A percentile compares a stretch with the other conserved stretches of the same genome.
Conservation (phyloP, 352 stramenopile species). For the Pythium diclinum region DNA sequence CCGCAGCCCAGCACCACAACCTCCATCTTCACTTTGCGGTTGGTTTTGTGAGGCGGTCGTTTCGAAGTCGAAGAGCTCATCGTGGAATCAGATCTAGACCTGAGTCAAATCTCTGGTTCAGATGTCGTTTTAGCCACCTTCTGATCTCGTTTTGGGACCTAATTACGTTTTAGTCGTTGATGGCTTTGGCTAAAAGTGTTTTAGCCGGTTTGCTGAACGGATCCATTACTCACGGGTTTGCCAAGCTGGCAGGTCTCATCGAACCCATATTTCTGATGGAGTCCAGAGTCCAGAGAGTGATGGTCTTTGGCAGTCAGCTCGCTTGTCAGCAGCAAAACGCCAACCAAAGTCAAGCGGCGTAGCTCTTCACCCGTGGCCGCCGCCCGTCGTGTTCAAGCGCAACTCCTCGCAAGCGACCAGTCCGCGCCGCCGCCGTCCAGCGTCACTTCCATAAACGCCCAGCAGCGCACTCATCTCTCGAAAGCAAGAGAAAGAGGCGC, state of each 20-base stretch:
- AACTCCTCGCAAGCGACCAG: neutral
- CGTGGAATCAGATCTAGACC: neutral
- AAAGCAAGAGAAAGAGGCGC: neutral
- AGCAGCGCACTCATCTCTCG: neutral
- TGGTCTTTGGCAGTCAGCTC: constrained; percentile 2
- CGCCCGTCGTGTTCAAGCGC: neutral
- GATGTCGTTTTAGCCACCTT: neutral
- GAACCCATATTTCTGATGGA: constrained; percentile 4
- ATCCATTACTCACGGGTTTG: constrained; percentile 14
- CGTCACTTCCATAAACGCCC: neutral
- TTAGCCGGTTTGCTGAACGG: neutral
- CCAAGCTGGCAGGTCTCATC: neutral
- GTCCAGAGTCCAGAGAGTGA: constrained; percentile 14
- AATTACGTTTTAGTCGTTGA: neutral
- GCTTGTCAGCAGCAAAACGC: neutral
- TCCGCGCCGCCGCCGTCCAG: neutral
- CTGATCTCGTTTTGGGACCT: no score
- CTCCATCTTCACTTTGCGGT: constrained; percentile 42
- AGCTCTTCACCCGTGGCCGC: neutral
- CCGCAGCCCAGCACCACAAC: constrained; percentile 79
- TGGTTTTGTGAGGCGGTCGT: neutral
- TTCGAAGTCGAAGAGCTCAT: neutral
- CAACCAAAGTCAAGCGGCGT: neutral
- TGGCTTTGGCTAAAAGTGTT: neutral
- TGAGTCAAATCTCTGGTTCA: neutral